Evolutionary conservation across 2,329 filamentous ascomycete species (phyloP).

Genomic region (Plectosphaerella plurivora): DNA sequence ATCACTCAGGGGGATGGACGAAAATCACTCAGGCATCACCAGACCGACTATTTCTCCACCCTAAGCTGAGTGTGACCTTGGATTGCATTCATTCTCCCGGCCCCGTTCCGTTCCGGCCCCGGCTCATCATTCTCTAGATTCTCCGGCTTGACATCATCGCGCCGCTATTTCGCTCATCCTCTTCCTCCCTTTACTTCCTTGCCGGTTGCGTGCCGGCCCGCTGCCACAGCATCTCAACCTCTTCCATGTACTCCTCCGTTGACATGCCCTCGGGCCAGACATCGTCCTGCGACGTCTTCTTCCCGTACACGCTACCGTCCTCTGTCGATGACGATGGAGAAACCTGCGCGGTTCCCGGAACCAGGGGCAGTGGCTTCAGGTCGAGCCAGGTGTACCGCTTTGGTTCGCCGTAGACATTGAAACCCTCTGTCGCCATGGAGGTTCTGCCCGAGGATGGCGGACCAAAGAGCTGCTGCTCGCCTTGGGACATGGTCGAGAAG

Average conservation of each 20-base stretch:
- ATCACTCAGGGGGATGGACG: too few species aligned
- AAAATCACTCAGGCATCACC: too few species aligned
- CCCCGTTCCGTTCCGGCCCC: background rate
- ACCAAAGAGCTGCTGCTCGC: too few species aligned
- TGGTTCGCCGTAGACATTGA: background rate
- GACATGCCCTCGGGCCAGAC: background rate
- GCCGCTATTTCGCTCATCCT: background rate
- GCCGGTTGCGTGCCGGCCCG: background rate
- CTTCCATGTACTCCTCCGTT: constrained; percentile 7
- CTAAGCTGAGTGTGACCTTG: too few species aligned
- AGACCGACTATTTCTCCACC: too few species aligned
- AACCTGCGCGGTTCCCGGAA: background rate
- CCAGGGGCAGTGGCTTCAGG: background rate
- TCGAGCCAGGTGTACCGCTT: background rate
- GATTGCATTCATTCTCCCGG: too few species aligned
- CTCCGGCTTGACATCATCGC: background rate
- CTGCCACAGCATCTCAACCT: constrained; percentile 10
- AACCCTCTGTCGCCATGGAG: too few species aligned
- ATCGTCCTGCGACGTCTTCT: background rate
- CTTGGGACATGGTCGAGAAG: too few species aligned
- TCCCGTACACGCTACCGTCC: background rate
- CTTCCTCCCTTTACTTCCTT: background rate
- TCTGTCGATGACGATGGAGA: too few species aligned
- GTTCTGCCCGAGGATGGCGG: too few species aligned
- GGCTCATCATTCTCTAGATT: background rate